phyloP scores from a whole-genome alignment of 805 yeast species.

The Spathaspora girioi region DNA sequence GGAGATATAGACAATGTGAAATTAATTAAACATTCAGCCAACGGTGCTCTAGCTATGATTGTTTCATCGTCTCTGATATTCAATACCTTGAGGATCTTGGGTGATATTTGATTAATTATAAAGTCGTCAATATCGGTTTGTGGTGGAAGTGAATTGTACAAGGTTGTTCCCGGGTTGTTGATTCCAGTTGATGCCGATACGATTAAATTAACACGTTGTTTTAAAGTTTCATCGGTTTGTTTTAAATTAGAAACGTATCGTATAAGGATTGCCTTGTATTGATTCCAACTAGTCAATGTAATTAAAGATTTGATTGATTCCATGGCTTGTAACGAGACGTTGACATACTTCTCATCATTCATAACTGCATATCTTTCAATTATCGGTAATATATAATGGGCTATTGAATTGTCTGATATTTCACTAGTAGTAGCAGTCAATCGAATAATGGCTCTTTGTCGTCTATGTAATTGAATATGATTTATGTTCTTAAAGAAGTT shows the following conservation, averaged over 20 bases:
- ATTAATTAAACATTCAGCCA: slow-evolving; percentile 76
- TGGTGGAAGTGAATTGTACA: slow-evolving; percentile 6
- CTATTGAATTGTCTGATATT: slow-evolving; percentile 55
- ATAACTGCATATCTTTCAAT: slow-evolving; percentile 74
- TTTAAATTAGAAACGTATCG: slow-evolving; percentile 57
- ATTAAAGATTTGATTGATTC: slow-evolving; percentile 58
- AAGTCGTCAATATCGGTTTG: slow-evolving; percentile 27
- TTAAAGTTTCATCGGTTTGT: slow-evolving; percentile 35
- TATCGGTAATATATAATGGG: slow-evolving; percentile 81
- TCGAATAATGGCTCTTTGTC: slow-evolving; percentile 77
- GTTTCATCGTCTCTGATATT: slow-evolving; percentile 74
- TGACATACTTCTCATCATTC: slow-evolving; percentile 53
- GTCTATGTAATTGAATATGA: slow-evolving; percentile 82
- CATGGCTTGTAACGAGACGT: slow-evolving; percentile 64
- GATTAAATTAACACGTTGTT: slow-evolving; percentile 56
- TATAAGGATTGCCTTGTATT: slow-evolving; percentile 68
- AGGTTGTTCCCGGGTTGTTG: slow-evolving; percentile 9
- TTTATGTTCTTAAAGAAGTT: slow-evolving; percentile 72
- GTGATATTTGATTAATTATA: slow-evolving; percentile 55
- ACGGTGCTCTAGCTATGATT: slow-evolving; percentile 66
- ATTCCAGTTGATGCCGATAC: slow-evolving; percentile 53
- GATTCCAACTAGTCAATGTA: slow-evolving; percentile 66
- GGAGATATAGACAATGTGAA: slow-evolving; percentile 60
- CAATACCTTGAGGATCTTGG: slow-evolving; percentile 58
- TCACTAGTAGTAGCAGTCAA: slow-evolving; percentile 46